Evolutionary conservation across 768 basidiomycete species (phyloP), one percentile per base, ranked within the genome.

Genomic region (Scleroderma citrinum): DNA sequence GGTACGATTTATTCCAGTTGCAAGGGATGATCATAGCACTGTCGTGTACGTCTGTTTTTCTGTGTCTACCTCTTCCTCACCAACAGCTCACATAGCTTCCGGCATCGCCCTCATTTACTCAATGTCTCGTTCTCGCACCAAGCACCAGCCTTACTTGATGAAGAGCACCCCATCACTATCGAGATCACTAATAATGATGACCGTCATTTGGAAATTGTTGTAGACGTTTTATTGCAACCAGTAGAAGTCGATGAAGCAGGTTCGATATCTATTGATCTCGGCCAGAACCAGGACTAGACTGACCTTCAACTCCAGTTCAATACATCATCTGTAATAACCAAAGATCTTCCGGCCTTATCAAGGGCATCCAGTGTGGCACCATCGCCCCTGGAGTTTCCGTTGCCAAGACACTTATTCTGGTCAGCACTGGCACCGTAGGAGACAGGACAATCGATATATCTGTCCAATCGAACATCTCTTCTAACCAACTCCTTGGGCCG

Each of bases 201-300:
- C 40, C 72, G 81, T 17, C 75, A 82, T 21, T 65, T 97, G 11
- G 81, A 87, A 14, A 67, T 90, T 12, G 68, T 75, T 5, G 69
- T 92, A 10, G 87, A 92, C 48, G 76, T 88, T 5, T 71, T 95
- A 49, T 66, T 97, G 30, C 90, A 91, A 47, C 92, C 92, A 1
- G 76, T 80, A 2, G 87, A 88, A 55, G 72, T 82, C 44, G 89
- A 90, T 53, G 77, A 81, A 50, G 77, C 85, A 19, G 74, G 90
- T 88, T 46, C 16, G 81, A 55, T 17, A 44, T 32, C 32, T 23
- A 29, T 10, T 35, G 35, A 24, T 26, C 14, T 46, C 14, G 23
- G 35, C 29, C n/a, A 26, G 42, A 29, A 8, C 10, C 30, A 20
- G 32, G 37, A 19, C 21, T 36, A 49, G 13, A 44, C 31, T 41